These are phyloP conservation scores for Aureobasidium sp. DNA, from an alignment of 2,329 filamentous ascomycete genomes.

Conservation along the genomic window DNA sequence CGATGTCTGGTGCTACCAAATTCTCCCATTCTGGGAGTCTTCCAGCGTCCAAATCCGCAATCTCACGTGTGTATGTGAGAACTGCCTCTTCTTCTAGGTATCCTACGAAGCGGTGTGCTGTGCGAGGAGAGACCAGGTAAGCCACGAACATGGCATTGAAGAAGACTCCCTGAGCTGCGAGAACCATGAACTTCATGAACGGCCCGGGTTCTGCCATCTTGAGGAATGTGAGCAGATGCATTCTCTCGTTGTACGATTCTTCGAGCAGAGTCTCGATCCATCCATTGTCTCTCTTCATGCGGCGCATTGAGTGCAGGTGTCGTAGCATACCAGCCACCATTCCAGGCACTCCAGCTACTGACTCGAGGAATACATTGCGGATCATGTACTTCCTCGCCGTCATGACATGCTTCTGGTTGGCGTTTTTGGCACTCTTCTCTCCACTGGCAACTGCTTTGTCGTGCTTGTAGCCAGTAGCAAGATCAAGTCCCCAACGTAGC, in stretches of 20 bases:
- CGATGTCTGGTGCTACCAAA: slow-evolving; percentile 78
- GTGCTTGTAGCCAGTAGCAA: slow-evolving; percentile 73
- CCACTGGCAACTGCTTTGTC: slow-evolving; percentile 43
- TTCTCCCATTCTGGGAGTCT: slow-evolving; percentile 73
- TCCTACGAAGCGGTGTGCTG: slow-evolving; percentile 90
- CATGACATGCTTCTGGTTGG: slow-evolving; percentile 57
- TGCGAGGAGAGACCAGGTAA: slow-evolving; percentile 79
- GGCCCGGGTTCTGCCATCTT: slow-evolving; percentile 75
- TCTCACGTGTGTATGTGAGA: slow-evolving; percentile 84
- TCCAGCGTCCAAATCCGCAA: slow-evolving; percentile 81
- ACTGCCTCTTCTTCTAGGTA: slow-evolving; percentile 98
- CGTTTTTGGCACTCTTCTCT: slow-evolving; percentile 39
- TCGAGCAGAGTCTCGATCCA: slow-evolving; percentile 55
- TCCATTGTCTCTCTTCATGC: slow-evolving; percentile 87
- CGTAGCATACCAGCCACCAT: slow-evolving; percentile 96
- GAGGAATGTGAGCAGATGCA: slow-evolving; percentile 79
- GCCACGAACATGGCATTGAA: slow-evolving; percentile 89
- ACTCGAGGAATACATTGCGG: slow-evolving; percentile 88
- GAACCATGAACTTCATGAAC: slow-evolving; percentile 89
- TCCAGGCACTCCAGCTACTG: slow-evolving; percentile 87
- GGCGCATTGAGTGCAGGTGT: slow-evolving; percentile 74
- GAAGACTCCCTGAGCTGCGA: slow-evolving; percentile 90
- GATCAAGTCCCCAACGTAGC: slow-evolving; percentile 72
- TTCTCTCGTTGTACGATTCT: slow-evolving; percentile 31
- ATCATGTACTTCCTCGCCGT: slow-evolving; percentile 85